Percentiles rank a stretch among this genome's conserved stretches.
Conservation (phyloP, 495 filamentous ascomycete genomes). For the Trichodelitschia bisporula region DNA sequence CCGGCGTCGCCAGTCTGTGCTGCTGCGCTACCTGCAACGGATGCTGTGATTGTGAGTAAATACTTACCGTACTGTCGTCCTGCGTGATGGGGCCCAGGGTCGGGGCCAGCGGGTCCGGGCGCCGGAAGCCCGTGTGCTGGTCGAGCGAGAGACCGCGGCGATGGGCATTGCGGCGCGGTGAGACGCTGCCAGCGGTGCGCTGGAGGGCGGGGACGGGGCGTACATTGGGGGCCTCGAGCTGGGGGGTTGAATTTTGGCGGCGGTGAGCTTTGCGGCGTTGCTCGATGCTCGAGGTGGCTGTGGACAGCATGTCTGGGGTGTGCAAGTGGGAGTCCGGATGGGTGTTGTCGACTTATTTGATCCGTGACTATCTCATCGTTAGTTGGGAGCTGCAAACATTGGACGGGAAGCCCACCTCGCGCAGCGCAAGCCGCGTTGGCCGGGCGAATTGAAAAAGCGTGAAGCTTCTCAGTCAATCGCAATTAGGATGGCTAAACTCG, state of each 20-base stretch:
- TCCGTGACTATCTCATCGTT: too few relatives aligned
- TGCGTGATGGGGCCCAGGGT: conserved; percentile 6
- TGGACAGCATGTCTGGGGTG: conserved; percentile 41
- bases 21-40: conserved; percentile 50
- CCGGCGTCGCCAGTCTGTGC: conserved; percentile 38
- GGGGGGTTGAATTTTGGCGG: conserved; percentile 72
- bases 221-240: conserved; percentile 43
- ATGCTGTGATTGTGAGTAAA: conserved; percentile 29
- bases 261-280: conserved; percentile 51
- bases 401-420: conserved; percentile 29
- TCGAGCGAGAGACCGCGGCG: conserved; percentile 63
- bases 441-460: conserved; percentile 18
- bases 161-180: conserved; percentile 25
- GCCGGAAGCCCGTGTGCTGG: conserved; percentile 26
- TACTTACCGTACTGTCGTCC: conserved; percentile 34
- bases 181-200: too few relatives aligned
- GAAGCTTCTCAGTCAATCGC: conserved; percentile 13
- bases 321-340: conserved; percentile 38
- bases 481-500: not conserved
- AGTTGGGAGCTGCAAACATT: too few relatives aligned
- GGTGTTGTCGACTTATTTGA: conserved; percentile 1
- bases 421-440: conserved; percentile 55
- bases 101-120: conserved; percentile 15
- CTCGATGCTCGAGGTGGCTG: conserved; percentile 37
- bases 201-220: conserved; percentile 30